Evolutionary conservation across 1,284 basidiomycete species (phyloP), one percentile per base, ranked within the genome.

Genomic region (Rhodotorula sp.): DNA sequence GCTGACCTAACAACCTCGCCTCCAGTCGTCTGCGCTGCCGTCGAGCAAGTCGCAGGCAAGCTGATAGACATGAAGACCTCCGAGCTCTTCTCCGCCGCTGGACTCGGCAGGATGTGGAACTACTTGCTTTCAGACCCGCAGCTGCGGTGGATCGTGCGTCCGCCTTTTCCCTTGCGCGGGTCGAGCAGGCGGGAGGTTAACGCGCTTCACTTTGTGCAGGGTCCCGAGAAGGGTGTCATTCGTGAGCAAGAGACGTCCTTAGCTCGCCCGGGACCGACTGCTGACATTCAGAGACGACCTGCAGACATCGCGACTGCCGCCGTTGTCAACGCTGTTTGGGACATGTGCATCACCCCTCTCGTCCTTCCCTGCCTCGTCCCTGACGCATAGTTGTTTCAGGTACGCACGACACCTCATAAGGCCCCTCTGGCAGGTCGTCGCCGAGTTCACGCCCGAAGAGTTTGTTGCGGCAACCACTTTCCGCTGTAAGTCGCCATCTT

Each of bases 41-140:
- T 95, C 78, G 83, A 85, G 69, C 86, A 87, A 77, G 86, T 95
- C 54, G 89, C 92, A 0, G 84, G 86, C 74, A 87, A 90, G 26
- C 85, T 97, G 13, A 82, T 95, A 24, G 92, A 91, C n/a, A 91
- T 89, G 79, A 88, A 91, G 66, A 85, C 88, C 20, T 91, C 92
- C 77, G 84, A 86, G 46, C 85, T 96, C 34, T 95, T 96, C 79
- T 47, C 67, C 18, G 62, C 67, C 2, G 83, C 84, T 31, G 87
- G 92, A 80, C 96, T 97, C 93, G 93, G 92, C 46, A 76, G 77
- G 30, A 80, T 80, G 71, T 83, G 80, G 77, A 86, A 89, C 64
- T 87, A 85, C 77, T 84, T 96, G 76, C 86, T 89, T 75, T 86
- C 89, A 4, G 93, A 95, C 82, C 86, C 92, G 44, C 93, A 95